Evolutionary conservation across 345 rosid genomes (phyloP), one percentile per base, ranked within the genome.

Genomic region (Euphorbia peplus): DNA sequence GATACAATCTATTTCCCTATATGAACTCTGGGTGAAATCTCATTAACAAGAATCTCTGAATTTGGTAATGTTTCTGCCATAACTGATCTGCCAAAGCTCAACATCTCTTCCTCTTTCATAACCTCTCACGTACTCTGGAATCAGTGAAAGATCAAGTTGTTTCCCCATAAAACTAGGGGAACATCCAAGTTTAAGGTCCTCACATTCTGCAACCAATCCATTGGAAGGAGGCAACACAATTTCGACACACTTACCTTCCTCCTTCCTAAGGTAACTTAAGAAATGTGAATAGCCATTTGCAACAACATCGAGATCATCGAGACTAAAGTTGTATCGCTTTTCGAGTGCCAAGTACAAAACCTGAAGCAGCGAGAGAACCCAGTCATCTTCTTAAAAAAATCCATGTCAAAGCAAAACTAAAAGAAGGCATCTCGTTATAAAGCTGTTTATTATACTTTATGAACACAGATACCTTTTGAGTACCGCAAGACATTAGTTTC

Each of bases 291-390:
- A 93, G 50, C 97, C 92, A 80, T 91, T 89, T 48, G 92, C 95
- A 69, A 89, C 95, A 58, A 80, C 82, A 63, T 86, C 77, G 26
- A 83, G 86, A 74, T 91, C 92, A 53, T 83, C 71, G 19, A 93
- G 67, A 74, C 91, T 93, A 82, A 93, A 93, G 78, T 93, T 93
- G 83, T 87, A 93, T 60, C 96, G 92, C 71, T 93, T 93, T 81
- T 91, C 98, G 85, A 93, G 51, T 11, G 88, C 92, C 82, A 93
- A 69, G 77, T 91, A 93, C 57, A 93, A 73, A 53, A 89, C 85
- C 97, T 89, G 73, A 25, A 66, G 67, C 44, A 56, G 7, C 11
- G 58, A 21, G 35, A 18, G 22, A 9, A 24, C 48, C 57, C 47
- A 57, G 18, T 39, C 30, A 39, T 21, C 56, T 46, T 10, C 66